phyloP scores from a whole-genome alignment of 2,329 filamentous ascomycete genomes.

The Aureobasidium musti region DNA sequence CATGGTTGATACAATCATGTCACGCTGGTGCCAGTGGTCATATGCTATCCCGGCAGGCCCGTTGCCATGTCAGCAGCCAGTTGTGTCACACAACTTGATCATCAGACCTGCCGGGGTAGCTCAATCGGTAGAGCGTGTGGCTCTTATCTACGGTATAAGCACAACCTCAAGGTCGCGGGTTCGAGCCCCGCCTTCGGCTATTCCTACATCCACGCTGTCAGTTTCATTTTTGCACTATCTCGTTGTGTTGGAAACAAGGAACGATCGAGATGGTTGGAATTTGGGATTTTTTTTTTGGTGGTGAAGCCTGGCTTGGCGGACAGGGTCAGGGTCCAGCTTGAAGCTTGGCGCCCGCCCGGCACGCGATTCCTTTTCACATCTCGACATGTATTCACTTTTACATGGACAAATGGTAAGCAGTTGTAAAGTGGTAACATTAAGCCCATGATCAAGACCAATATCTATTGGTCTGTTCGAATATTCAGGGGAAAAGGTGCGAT shows the following conservation, averaged over 20 bases:
- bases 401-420: too few species aligned
- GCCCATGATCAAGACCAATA: too few species aligned
- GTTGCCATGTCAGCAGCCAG: constrained; percentile 17
- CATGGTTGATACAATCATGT: neutral
- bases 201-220: neutral
- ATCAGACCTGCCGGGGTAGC: constrained; percentile 46
- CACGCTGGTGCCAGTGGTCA: neutral
- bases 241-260: neutral
- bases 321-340: neutral
- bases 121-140: constrained; percentile 53
- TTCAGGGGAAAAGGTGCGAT: too few species aligned
- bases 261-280: neutral
- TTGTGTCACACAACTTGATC: constrained; percentile 25
- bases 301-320: neutral
- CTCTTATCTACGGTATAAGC: constrained; percentile 42
- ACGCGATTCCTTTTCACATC: too few species aligned
- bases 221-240: neutral
- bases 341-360: too few species aligned
- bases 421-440: too few species aligned
- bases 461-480: too few species aligned
- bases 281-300: neutral
- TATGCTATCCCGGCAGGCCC: neutral
- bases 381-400: too few species aligned
- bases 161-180: constrained; percentile 1
- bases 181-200: constrained; percentile 2